Conservation (phyloP, 768 basidiomycete species). For the Rhodosporidiobolus odoratus region DNA sequence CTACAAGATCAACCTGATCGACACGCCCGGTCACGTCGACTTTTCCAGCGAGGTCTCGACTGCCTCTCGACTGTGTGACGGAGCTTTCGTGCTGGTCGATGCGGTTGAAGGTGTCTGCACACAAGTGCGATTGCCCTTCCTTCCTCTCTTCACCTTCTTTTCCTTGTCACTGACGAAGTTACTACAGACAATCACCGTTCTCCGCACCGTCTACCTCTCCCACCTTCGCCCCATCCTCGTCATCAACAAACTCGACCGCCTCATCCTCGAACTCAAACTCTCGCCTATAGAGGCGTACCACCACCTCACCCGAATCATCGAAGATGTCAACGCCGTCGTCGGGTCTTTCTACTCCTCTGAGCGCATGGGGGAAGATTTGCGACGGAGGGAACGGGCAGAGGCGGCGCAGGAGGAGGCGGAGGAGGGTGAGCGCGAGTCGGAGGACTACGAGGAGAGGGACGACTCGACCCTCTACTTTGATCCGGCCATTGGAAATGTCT, state of each 20-base stretch:
- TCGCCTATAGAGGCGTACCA: conserved; percentile 88
- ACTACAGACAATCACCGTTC: conserved; percentile 80
- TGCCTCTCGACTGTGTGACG: conserved; percentile 87
- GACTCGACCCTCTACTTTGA: conserved; percentile 98
- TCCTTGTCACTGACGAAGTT: conserved; percentile 3
- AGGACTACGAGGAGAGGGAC: conserved; percentile 86
- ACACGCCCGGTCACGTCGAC: conserved; percentile 98
- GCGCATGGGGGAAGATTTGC: conserved; percentile 90
- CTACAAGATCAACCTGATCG: conserved; percentile 90
- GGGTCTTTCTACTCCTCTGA: conserved; percentile 91
- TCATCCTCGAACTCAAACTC: conserved; percentile 87
- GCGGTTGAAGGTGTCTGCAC: conserved; percentile 98
- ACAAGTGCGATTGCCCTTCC: conserved; percentile 56
- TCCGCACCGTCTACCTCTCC: conserved; percentile 91
- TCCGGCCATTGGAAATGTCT: conserved; percentile 88
- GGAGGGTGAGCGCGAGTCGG: conserved; percentile 44
- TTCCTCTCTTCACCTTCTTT: background rate
- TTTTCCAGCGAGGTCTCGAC: conserved; percentile 96
- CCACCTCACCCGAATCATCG: conserved; percentile 84
- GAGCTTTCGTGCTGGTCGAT: conserved; percentile 89
- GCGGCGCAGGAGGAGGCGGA: conserved; percentile 54
- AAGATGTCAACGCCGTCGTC: conserved; percentile 98
- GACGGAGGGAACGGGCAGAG: conserved; percentile 90
- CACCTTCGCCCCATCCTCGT: conserved; percentile 82
- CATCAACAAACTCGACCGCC: conserved; percentile 92